phyloP scores from a whole-genome alignment of 2,329 filamentous ascomycete genomes.

The Penicillium sp. region DNA sequence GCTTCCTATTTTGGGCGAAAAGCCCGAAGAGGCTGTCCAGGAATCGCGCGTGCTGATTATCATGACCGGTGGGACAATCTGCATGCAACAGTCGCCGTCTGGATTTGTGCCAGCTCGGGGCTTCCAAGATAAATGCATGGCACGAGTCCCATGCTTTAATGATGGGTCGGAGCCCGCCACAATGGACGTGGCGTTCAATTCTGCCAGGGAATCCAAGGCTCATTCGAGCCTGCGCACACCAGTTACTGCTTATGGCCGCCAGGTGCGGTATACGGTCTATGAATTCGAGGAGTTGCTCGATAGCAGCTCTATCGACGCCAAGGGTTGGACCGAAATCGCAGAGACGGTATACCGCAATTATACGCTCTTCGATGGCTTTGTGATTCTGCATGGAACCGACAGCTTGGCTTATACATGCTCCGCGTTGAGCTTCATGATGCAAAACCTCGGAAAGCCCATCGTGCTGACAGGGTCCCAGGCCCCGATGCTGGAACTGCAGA shows the following conservation, averaged over 20 bases:
- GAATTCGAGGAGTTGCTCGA: conserved; percentile 83
- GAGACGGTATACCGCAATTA: conserved; percentile 77
- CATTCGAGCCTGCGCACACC: conserved; percentile 73
- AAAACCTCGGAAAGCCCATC: conserved; percentile 84
- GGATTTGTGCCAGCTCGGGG: conserved; percentile 74
- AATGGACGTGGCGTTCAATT: conserved; percentile 52
- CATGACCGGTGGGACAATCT: conserved; percentile 77
- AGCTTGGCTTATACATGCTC: conserved; percentile 85
- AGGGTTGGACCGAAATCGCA: conserved; percentile 81
- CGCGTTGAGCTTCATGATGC: conserved; percentile 87
- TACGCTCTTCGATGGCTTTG: conserved; percentile 81
- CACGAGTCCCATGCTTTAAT: conserved; percentile 77
- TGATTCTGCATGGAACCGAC: conserved; percentile 85
- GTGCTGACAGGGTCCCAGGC: conserved; percentile 78
- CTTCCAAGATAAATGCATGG: conserved; percentile 77
- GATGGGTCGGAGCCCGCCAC: conserved; percentile 58
- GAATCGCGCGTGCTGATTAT: conserved; percentile 82
- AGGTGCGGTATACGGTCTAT: conserved; percentile 74
- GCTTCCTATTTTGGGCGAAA: conserved; percentile 22
- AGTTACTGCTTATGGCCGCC: conserved; percentile 69
- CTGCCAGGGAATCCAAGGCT: conserved; percentile 43
- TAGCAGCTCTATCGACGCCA: conserved; percentile 81
- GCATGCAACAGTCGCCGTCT: conserved; percentile 75
- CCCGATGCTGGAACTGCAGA: conserved; percentile 84
- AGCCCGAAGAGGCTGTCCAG: conserved; percentile 39